Evolutionary conservation across 176 grass and related monocot species (phyloP), one percentile per base, ranked within the genome.

Genomic region (Paspalum notatum): DNA sequence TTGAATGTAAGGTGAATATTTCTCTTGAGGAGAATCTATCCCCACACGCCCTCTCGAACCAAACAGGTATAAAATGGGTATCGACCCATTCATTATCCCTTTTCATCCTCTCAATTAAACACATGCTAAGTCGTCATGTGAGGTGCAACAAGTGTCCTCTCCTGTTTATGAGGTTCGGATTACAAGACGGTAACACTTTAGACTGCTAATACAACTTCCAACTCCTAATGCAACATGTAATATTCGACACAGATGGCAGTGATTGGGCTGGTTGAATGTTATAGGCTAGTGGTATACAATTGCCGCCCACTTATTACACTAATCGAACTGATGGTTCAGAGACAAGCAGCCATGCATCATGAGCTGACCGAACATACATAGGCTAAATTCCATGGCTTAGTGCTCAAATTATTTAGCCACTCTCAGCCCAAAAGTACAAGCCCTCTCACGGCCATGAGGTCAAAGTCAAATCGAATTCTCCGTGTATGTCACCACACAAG

Each of bases 381-480:
- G 67, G 4, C 62, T 54, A 45, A 85, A 89, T 89, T 89, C 77
- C n/a, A 72, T 41, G 2, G 11, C 57, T 49, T 40, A 76, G 64
- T 85, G 82, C 55, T 81, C 27, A 64, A 85, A 58, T 88, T 85
- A 49, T 57, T 57, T 67, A 26, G 71, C 54, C 55, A 27, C 6
- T 46, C 32, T 24, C 5, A 39, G 18, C 20, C 20, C 16, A 12
- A 85, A 81, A 64, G 82, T 40, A 26, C 71, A 40, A 57, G 3
- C 12, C 62, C 54, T 48, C 65, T 72, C 56, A 64, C 45, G 9
- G 50, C 25, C 14, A 64, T 62, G 11, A 81, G 64, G 77, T 85
- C 82, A 32, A 32, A 32, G 32, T 32, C 32, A 89, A 85, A 82
- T 26, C 77, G 71, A 85, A 64, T 76, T 76, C 63, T 64, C 25